phyloP scores from a whole-genome alignment of 2,329 filamentous ascomycete genomes.

The Neofusicoccum cordaticola region DNA sequence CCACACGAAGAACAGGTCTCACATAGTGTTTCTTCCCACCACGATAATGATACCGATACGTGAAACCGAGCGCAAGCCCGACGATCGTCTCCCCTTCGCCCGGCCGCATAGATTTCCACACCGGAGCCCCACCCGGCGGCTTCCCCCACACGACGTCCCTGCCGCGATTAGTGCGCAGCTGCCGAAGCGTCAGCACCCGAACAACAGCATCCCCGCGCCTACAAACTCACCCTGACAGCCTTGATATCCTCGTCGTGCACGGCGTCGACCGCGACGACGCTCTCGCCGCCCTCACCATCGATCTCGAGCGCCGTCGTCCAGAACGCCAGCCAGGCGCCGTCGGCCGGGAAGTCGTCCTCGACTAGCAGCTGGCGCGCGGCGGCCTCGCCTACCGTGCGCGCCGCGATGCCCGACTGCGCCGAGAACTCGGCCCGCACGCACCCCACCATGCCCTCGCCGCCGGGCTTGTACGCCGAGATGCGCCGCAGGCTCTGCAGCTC shows the following conservation, averaged over 20 bases:
- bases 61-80: conserved; percentile 8
- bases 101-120: background rate
- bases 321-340: background rate
- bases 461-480: conserved; percentile 15
- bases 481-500: background rate
- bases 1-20: background rate
- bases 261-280: conserved; percentile 23
- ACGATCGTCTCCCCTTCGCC: conserved; percentile 15
- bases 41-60: background rate
- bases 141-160: conserved; percentile 20
- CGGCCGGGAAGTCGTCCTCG: background rate
- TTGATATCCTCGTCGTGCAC: conserved; percentile 7
- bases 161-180: conserved; percentile 19
- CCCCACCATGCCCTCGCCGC: background rate
- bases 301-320: conserved; percentile 17
- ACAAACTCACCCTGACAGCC: conserved; percentile 19
- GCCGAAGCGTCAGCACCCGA: background rate
- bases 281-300: conserved; percentile 22
- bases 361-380: background rate
- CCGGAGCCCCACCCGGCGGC: too few species aligned
- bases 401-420: background rate
- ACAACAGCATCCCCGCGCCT: background rate
- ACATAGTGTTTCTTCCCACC: background rate
- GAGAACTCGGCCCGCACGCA: background rate
- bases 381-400: background rate